Evolutionary conservation across 2,329 filamentous ascomycete species (phyloP).

Genomic region (Trichoderma gracile): DNA sequence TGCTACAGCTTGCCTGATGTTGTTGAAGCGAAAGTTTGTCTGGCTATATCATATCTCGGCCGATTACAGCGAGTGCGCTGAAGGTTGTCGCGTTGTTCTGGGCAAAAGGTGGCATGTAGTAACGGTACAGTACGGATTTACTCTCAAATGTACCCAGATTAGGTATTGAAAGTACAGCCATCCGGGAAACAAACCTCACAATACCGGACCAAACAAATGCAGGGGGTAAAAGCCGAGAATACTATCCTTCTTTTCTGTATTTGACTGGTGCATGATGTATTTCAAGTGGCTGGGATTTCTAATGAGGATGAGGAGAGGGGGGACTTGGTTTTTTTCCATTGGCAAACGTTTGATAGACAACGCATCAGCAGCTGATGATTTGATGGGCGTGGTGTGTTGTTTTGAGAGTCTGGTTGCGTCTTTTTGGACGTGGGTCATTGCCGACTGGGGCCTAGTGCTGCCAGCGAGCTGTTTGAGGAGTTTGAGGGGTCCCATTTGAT

Average conservation of each 20-base stretch:
- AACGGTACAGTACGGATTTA: neutral
- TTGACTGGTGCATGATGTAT: too few species aligned
- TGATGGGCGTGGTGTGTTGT: neutral
- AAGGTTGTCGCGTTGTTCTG: too few species aligned
- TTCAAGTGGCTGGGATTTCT: constrained; percentile 3
- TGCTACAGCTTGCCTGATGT: too few species aligned
- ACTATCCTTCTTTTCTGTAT: too few species aligned
- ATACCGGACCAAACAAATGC: neutral
- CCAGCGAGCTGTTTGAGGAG: constrained; percentile 22
- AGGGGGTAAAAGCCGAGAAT: too few species aligned
- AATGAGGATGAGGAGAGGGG: neutral
- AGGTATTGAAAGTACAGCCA: too few species aligned
- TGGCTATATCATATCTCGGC: too few species aligned
- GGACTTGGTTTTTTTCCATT: neutral
- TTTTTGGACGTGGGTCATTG: constrained; percentile 11
- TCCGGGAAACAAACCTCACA: too few species aligned
- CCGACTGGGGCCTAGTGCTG: constrained; percentile 21
- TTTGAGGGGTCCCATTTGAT: neutral
- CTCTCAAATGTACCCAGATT: too few species aligned
- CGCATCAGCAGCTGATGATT: neutral
- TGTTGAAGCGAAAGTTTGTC: too few species aligned
- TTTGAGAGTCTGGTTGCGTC: neutral
- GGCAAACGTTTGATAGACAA: constrained; percentile 2
- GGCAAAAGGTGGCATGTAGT: too few species aligned
- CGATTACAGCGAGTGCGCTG: too few species aligned